These are phyloP conservation scores for Colletotrichum filicis DNA, from an alignment of 2,329 filamentous ascomycete genomes.

Conservation along the genomic window DNA sequence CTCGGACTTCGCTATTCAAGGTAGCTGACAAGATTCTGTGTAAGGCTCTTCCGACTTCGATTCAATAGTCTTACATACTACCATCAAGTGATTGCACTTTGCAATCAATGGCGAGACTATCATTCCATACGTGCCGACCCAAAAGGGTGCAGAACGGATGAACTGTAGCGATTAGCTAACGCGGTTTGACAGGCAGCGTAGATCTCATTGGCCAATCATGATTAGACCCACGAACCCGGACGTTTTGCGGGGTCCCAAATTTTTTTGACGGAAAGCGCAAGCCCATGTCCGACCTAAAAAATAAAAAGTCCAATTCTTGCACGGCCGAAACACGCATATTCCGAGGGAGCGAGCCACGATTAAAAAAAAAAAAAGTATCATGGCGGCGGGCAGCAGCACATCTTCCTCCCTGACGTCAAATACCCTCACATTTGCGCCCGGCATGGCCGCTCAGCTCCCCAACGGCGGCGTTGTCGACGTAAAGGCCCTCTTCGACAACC, in stretches of 20 bases:
- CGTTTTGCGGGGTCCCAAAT: constrained; percentile 34
- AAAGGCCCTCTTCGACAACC: constrained; percentile 64
- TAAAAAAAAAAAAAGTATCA: constrained; percentile 16
- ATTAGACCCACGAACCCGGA: neutral
- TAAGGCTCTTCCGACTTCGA: too few relatives aligned
- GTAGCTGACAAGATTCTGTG: neutral
- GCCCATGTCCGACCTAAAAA: constrained; percentile 13
- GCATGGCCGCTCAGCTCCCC: constrained; percentile 47
- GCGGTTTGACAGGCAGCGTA: neutral
- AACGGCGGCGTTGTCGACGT: constrained; percentile 50
- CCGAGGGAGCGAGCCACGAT: neutral
- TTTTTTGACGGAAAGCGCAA: constrained; percentile 28
- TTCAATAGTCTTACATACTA: too few relatives aligned
- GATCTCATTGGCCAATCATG: constrained; percentile 32
- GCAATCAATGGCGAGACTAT: neutral
- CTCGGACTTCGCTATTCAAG: neutral
- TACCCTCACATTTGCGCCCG: constrained; percentile 65
- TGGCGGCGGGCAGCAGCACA: constrained; percentile 53
- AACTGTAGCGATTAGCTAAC: constrained; percentile 18
- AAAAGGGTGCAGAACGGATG: neutral
- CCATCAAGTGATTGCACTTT: neutral
- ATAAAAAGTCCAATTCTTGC: constrained; percentile 27
- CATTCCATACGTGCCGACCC: neutral
- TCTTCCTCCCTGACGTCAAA: constrained; percentile 72
- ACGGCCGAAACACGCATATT: constrained; percentile 23